Evolutionary conservation across 495 filamentous ascomycete species (phyloP).

Genomic region (Aspergillus olivimuriae): DNA sequence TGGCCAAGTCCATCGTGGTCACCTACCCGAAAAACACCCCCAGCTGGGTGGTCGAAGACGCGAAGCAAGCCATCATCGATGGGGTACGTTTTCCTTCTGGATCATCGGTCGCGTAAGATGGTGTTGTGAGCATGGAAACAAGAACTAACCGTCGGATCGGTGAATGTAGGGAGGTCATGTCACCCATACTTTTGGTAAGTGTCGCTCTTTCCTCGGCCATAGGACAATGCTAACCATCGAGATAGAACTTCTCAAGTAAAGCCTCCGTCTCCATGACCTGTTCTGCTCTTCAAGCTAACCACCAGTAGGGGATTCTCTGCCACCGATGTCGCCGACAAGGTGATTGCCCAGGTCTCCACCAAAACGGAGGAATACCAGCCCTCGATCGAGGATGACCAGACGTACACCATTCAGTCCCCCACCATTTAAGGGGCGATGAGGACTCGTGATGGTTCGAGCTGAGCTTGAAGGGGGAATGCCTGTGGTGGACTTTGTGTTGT

Average conservation of each 20-base stretch:
- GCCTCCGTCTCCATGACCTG: neutral
- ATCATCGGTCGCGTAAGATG: neutral
- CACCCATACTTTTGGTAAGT: conserved; percentile 7
- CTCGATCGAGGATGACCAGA: neutral
- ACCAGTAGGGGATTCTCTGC: neutral
- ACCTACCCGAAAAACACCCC: conserved; percentile 71
- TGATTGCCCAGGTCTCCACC: neutral
- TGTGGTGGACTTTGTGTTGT: too few relatives aligned
- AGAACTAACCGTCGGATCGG: neutral
- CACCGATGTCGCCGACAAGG: neutral
- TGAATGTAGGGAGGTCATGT: conserved; percentile 19
- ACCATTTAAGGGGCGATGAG: too few relatives aligned
- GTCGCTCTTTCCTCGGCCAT: neutral
- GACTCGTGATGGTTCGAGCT: too few relatives aligned
- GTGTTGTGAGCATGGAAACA: neutral
- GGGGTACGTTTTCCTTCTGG: conserved; percentile 63
- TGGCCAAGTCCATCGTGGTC: conserved; percentile 69
- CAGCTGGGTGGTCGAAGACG: conserved; percentile 56
- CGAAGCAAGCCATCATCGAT: conserved; percentile 61
- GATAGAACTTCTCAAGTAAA: neutral
- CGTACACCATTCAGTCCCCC: neutral
- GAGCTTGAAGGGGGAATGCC: too few relatives aligned
- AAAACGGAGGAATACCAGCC: neutral
- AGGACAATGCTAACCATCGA: neutral
- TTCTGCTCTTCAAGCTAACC: neutral